Base-by-base conservation (phyloP, 169 alveolate species). In the Theileria parva region DNA sequence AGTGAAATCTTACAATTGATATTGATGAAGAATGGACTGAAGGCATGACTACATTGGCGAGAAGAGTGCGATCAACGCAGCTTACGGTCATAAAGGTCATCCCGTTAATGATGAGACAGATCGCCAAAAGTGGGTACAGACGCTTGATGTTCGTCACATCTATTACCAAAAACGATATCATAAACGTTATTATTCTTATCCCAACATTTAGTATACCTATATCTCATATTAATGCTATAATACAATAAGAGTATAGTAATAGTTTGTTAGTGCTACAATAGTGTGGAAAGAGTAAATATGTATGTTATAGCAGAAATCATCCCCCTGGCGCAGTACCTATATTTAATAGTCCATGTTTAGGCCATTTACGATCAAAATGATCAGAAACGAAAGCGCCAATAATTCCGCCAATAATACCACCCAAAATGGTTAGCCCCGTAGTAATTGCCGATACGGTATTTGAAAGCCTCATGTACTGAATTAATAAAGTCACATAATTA, bases 21-120 rank as follows among this genome's bases (percentile, higher is more conserved):
- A 89, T 88, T 19, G 94, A 94, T 17, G 97, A 92, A n/a, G 95
- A 97, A 63, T 94, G 93, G 81, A 92, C 92, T 75, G 93, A 92
- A 32, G 97, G 95, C 69, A 92, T 84, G n/a, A 95, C 96, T 50
- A 95, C 94, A 37, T 94, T 97, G 2, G 97, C 89, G 48, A 95
- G 86, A 7, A 95, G 90, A 7, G 98, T 96, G 66, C 97, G 74
- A 68, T 93, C 95, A 44, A 95, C 95, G 6, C 96, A 95, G 63
- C 93, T 95, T 17, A 96, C 97, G 17, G 97, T 94, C 80, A 95
- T 91, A n/a, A 96, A 92, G 19, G 95, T 83, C 59, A 95, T 76
- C 28, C 98, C 98, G 51, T 94, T 77, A 23, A 91, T 64, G 71
- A 93, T 88, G 48, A 96, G 77, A 12, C 53, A 68, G 44, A 68